Evolutionary conservation across 1,139 yeast species (phyloP), one percentile per base, ranked within the genome.

Genomic region (Candida neerlandica): DNA sequence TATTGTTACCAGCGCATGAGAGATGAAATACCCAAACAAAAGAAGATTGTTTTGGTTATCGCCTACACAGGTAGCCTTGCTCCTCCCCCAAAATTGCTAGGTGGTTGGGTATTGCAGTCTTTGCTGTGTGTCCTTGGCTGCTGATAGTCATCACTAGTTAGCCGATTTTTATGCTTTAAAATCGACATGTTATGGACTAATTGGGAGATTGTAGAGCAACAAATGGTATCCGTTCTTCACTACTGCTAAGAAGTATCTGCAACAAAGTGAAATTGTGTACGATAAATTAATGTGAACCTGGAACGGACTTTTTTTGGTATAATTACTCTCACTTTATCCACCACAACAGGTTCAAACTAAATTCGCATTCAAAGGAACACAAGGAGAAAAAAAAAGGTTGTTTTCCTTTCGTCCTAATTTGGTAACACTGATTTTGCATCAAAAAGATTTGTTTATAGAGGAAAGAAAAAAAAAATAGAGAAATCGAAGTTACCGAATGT

Each of bases 391-490:
- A 41, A 38, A 42, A 42, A 23, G 29, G 29, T 35, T 45, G 19
- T 45, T 40, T 45, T 26, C 30, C 27, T 21, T 45, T 41, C 18
- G 35, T 33, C 48, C 46, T 41, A 48, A 44, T 37, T 23, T 21
- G 43, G 47, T 30, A 44, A 30, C 18, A 16, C 37, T 16, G 16
- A 18, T 39, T 33, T 41, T 47, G 45, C 44, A 37, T 44, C 45
- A 41, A 33, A 11, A 43, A 37, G 34, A 41, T 16, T 21, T 44
- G 44, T 44, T 53, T 51, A 49, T 26, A 32, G 34, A 10, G 15
- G 21, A 30, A 42, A 32, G 19, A 32, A 41, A 30, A 29, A 18
- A 16, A 27, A 23, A 16, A 23, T 15, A 41, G n/a, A 41, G 35
- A 30, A 41, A 14, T 23, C n/a, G 21, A 33, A 34, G 23, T 4